Evolutionary conservation across 192 early-diverging fungal genomes (phyloP), one percentile per base, ranked within the genome.

Genomic region (Podila minutissima): DNA sequence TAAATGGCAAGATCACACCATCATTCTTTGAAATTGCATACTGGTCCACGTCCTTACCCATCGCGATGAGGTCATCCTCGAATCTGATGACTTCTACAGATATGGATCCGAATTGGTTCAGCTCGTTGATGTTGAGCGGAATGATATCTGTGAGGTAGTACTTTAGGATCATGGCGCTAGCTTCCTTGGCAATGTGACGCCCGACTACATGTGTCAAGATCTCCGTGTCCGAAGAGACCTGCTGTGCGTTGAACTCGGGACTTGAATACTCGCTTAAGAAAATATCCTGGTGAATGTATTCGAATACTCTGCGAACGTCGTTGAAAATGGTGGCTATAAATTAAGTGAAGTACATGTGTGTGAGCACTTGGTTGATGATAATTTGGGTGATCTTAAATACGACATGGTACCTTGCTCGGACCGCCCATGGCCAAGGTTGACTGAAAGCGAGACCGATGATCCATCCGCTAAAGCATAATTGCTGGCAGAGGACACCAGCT

Each of bases 21-120:
- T 0, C 24, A 26, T n/a, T 24, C 22, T 2, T 22, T 0, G 10
- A n/a, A 20, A 31, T 6, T 2, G 5, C 2, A 15, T 19, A 12
- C 2, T 13, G 20, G 6, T 13, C n/a, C 2, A 48, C 5, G 20
- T 24, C 9, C 49, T 53, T 73, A 81, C 75, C 84, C 74, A 85
- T 68, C 31, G 72, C 68, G 24, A 81, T 72, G n/a, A 85, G 76
- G n/a, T 79, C 75, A 13, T 72, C 62, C 31, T 85, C 79, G 50
- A 85, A 83, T n/a, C 33, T 20, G 3, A 20, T 70, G 13, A 62
- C 84, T 28, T 61, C 50, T 9, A 62, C 15, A 7, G 75, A 69
- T 35, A 85, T 65, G n/a, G 70, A 41, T 31, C 57, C 66, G 62
- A 83, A 85, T 1, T 48, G 38, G 33, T 58, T 65, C 26, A 85